Base-by-base conservation (phyloP, 441 rosid genomes). In the Omphalea diandra region DNA sequence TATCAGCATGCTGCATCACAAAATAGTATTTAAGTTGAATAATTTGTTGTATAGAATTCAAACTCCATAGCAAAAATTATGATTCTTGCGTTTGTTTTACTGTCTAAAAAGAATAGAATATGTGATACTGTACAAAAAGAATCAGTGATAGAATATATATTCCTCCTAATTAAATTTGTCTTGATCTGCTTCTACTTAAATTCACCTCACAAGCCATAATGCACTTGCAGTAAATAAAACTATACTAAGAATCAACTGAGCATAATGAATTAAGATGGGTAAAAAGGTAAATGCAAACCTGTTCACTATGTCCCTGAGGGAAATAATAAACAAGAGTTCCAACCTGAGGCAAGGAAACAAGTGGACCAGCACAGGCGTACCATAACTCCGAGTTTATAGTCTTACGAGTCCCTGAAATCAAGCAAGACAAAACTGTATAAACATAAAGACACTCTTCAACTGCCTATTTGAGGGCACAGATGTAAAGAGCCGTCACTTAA, bases 291-390 rank as follows among this genome's bases (percentile, higher is more conserved):
- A 35, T 35, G 38, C 38, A 75, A 74, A 94, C 98, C 98, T 94
- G 98, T 77, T 94, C 97, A 20, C 97, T 91, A 63, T 94, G 98
- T 54, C 98, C 98, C 77, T 94, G 98, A 76, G 98, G 94, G 75
- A 94, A 91, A 75, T 91, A 94, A 74, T 88, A 88, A 66, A 87
- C 97, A 44, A 94, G 90, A 75, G 92, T 86, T 32, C 98, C 98
- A 49, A 94, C 86, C 79, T 86, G 97, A 83, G 98, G 98, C 76
- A 94, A 79, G 65, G 79, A 86, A 74, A 90, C 97, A 71, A 94
- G 88, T 31, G 99, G 99, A 57, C 99, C 99, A n/a, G 99, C 98
- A 76, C 98, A 94, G 31, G 98, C 97, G 70, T 94, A 90, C 99
- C 99, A 94, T 44, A 94, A 82, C 90, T 90, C 96, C 31, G 97